These are phyloP conservation scores for Lachancea cidri DNA, from an alignment of 805 yeast genomes.

Conservation along the genomic window DNA sequence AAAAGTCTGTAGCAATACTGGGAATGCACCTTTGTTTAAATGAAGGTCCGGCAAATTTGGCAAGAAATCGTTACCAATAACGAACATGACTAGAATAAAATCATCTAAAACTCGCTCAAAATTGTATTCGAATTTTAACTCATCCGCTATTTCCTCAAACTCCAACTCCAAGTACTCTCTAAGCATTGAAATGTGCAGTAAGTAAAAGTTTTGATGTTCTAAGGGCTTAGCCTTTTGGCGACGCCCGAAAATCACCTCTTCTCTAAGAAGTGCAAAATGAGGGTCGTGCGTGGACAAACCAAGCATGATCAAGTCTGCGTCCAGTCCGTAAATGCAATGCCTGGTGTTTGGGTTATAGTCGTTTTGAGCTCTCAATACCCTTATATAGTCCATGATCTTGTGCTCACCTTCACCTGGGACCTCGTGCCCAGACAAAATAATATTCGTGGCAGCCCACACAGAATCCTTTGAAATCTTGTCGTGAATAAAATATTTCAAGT, in stretches of 20 bases:
- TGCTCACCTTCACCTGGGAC: slow-evolving; percentile 99
- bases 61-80: slow-evolving; percentile 95
- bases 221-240: slow-evolving; percentile 43
- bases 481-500: slow-evolving; percentile 81
- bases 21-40: slow-evolving; percentile 93
- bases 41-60: slow-evolving; percentile 94
- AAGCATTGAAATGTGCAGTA: slow-evolving; percentile 79
- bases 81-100: slow-evolving; percentile 84
- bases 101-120: slow-evolving; percentile 91
- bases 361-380: slow-evolving; percentile 68
- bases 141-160: slow-evolving; percentile 63
- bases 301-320: slow-evolving; percentile 92
- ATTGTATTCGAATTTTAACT: slow-evolving; percentile 60
- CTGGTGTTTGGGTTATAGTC: slow-evolving; percentile 74
- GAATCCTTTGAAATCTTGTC: slow-evolving; percentile 83
- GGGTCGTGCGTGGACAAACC: slow-evolving; percentile 92
- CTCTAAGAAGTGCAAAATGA: slow-evolving; percentile 91
- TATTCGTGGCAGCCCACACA: slow-evolving; percentile 73
- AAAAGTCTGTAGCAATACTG: slow-evolving; percentile 83
- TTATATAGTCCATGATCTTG: slow-evolving; percentile 89
- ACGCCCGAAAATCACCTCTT: slow-evolving; percentile 86
- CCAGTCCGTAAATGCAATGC: slow-evolving; percentile 93
- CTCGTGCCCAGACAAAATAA: slow-evolving; percentile 86
- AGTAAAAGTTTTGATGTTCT: slow-evolving; percentile 72
- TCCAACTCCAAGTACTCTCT: slow-evolving; percentile 90